Percentiles rank a stretch among this genome's conserved stretches.
phyloP scores from a whole-genome alignment of 208 protist genomes.

The Zelonia costaricensis region DNA sequence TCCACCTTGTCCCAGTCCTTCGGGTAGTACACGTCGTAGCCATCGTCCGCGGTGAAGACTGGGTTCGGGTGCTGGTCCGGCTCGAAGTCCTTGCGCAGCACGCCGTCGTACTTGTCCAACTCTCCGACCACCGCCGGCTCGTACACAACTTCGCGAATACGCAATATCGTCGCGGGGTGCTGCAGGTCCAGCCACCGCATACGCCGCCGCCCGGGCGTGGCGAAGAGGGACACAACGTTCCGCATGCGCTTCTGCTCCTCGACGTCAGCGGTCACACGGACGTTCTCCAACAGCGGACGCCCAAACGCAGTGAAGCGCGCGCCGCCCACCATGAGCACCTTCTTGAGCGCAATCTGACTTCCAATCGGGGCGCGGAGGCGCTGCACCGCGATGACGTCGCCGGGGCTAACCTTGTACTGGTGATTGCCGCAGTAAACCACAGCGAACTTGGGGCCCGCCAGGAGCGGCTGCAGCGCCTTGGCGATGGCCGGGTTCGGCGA shows the following conservation, averaged over 20 bases:
- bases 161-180: slow-evolving; percentile 82
- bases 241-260: slow-evolving; percentile 92
- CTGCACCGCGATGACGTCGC: slow-evolving; percentile 89
- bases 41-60: slow-evolving; percentile 57
- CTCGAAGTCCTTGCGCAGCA: slow-evolving; percentile 42
- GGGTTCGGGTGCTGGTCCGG: slow-evolving; percentile 58
- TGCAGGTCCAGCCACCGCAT: slow-evolving; percentile 77
- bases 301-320: slow-evolving; percentile 88
- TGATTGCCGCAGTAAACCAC: slow-evolving; percentile 88
- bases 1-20: slow-evolving; percentile 67
- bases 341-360: slow-evolving; percentile 83
- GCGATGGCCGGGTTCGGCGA: slow-evolving; percentile 44
- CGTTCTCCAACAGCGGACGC: slow-evolving; percentile 71
- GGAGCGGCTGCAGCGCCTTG: slow-evolving; percentile 45
- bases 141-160: slow-evolving; percentile 78
- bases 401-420: slow-evolving; percentile 86
- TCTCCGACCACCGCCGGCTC: slow-evolving; percentile 68
- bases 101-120: slow-evolving; percentile 86
- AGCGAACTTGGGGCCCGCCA: slow-evolving; percentile 80
- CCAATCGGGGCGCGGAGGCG: slow-evolving; percentile 76
- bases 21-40: slow-evolving; percentile 69
- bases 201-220: slow-evolving; percentile 58
- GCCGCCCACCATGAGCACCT: slow-evolving; percentile 88
- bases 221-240: slow-evolving; percentile 84
- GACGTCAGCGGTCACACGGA: slow-evolving; percentile 74